Percentiles rank a stretch among this genome's conserved stretches.
These are phyloP conservation scores for Meyerozyma sp. DNA, from an alignment of 1,139 yeast species.

Conservation along the genomic window DNA sequence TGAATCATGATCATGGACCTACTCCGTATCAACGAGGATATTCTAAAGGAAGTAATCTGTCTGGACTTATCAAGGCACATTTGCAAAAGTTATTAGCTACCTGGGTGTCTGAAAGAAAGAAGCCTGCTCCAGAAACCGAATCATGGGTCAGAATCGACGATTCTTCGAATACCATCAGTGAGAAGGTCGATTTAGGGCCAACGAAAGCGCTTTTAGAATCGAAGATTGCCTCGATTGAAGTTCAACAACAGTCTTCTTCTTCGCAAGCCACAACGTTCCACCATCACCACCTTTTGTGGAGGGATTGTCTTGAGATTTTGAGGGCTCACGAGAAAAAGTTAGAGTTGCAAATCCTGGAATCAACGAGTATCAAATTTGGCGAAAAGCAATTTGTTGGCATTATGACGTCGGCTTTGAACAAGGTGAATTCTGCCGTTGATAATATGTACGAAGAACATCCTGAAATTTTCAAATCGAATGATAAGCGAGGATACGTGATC, in stretches of 20 bases:
- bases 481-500: neutral
- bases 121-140: neutral
- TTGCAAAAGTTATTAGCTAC: slow-evolving; percentile 7
- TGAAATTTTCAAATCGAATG: neutral
- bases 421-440: neutral
- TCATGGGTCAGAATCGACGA: slow-evolving; percentile 23
- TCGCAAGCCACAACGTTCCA: slow-evolving; percentile 25
- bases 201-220: slow-evolving; percentile 23
- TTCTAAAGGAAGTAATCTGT: slow-evolving; percentile 26
- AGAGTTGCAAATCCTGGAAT: slow-evolving; percentile 13
- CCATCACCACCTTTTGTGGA: slow-evolving; percentile 30
- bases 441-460: neutral
- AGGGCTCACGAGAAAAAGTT: slow-evolving; percentile 24
- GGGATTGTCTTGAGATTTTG: slow-evolving; percentile 28
- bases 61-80: slow-evolving; percentile 20
- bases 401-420: neutral
- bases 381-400: neutral
- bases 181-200: slow-evolving; percentile 33
- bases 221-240: slow-evolving; percentile 22
- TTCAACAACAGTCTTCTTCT: slow-evolving; percentile 16
- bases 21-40: slow-evolving; percentile 34
- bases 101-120: neutral
- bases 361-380: slow-evolving; percentile 3
- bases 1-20: slow-evolving; percentile 23
- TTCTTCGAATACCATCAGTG: slow-evolving; percentile 25